phyloP scores from a whole-genome alignment of 164 flowering plant genomes.

The Annona squamosa region DNA sequence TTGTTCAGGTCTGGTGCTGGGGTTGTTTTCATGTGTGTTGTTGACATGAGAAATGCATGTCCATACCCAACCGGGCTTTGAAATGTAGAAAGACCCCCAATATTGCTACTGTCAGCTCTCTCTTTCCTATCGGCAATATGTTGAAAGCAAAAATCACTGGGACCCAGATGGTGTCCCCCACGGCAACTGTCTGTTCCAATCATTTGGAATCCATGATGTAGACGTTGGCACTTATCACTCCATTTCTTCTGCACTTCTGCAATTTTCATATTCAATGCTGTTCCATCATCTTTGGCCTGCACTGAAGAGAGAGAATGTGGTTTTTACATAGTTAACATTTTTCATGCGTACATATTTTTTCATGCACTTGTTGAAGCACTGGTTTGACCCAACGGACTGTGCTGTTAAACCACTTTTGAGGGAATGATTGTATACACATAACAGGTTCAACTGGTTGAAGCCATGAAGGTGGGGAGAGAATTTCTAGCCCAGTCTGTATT shows the following conservation, averaged over 20 bases:
- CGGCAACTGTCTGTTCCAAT: slow-evolving; percentile 19
- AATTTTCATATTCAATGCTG: slow-evolving; percentile 33
- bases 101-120: slow-evolving; percentile 8
- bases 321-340: slow-evolving; percentile 22
- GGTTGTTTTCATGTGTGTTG: slow-evolving; percentile 17
- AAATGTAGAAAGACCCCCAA: slow-evolving; percentile 17
- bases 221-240: slow-evolving; percentile 49
- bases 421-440: background rate
- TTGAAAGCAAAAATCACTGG: slow-evolving; percentile 31
- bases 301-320: slow-evolving; percentile 42
- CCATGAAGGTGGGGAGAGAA: background rate
- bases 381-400: background rate
- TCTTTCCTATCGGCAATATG: slow-evolving; percentile 20
- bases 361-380: background rate
- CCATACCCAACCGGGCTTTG: slow-evolving; percentile 17
- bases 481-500: too few species aligned
- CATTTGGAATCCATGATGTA: slow-evolving; percentile 25
- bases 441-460: too few species aligned
- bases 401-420: background rate
- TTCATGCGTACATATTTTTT: background rate
- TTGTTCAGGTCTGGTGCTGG: slow-evolving; percentile 3
- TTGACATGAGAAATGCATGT: slow-evolving; percentile 20
- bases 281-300: slow-evolving; percentile 72
- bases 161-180: slow-evolving; percentile 17
- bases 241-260: slow-evolving; percentile 55